Base-by-base conservation (phyloP, 305 asterid species). In the Plantago coronopus region DNA sequence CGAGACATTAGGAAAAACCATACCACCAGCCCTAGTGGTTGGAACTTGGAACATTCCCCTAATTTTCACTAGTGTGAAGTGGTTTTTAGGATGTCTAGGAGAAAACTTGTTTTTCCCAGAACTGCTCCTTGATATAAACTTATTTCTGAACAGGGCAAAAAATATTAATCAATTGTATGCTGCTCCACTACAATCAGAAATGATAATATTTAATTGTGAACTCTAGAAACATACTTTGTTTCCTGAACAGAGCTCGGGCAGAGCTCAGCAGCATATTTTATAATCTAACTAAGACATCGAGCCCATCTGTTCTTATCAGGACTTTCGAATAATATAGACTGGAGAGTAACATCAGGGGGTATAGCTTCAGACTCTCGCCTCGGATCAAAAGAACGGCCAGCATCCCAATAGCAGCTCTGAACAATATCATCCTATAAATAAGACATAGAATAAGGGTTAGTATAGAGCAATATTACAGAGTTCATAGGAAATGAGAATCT, bases 281-380 rank as follows among this genome's bases (percentile, higher is more conserved):
- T 95, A 66, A 90, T 85, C 76, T 94, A 97, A 69, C 97, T 87
- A 45, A 94, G 82, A 74, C 99, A 94, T 47, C 94, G 94, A 61
- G 96, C 97, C 97, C 95, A 90, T 82, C 99, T 82, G 69, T 90
- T 87, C 82, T 94, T 94, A 70, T 94, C 99, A 48, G 96, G 95
- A 74, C 95, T 90, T 76, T 90, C 99, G 69, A 90, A 94, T 60
- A 94, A 77, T 69, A 90, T 86, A 68, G 99, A 87, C 76, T 87
- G 99, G 72, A 94, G 87, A 71, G 95, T 85, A 44, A 79, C 94
- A 73, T 94, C 99, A 68, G 89, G 87, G 64, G 97, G 95, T 54
- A 94, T 84, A 67, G 83, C 82, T 79, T 94, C 99, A 61, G 97
- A 82, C 76, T 94, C 99, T 72, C 95, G 84, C 77, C 84, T 88